Evolutionary conservation across 495 filamentous ascomycete species (phyloP).

Genomic region (Xylona heveae): DNA sequence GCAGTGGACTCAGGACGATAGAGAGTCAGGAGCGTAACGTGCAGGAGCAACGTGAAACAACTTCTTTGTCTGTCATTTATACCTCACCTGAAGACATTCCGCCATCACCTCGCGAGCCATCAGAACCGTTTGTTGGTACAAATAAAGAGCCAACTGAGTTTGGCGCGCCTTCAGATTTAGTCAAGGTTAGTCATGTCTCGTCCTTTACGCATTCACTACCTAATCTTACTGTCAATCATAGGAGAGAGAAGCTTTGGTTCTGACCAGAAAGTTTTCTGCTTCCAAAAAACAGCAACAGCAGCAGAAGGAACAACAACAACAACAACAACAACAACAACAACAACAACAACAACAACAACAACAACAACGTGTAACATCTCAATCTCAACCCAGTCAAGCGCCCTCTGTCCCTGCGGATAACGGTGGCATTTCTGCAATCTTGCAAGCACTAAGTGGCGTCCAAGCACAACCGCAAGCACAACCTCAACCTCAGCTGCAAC

Average conservation of each 20-base stretch:
- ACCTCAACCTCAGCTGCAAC: not conserved
- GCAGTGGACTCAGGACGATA: conserved; percentile 36
- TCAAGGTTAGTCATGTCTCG: conserved; percentile 20
- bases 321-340: conserved; percentile 15
- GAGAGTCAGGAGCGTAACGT: conserved; percentile 41
- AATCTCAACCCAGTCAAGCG: conserved; percentile 18
- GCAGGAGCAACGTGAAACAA: conserved; percentile 50
- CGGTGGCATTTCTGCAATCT: not conserved
- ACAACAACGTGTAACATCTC: conserved; percentile 8
- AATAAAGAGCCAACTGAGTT: conserved; percentile 20
- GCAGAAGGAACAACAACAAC: conserved; percentile 13
- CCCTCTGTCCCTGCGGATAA: conserved; percentile 2
- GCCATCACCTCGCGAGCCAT: conserved; percentile 51
- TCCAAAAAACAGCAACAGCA: conserved; percentile 19
- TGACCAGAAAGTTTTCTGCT: conserved; percentile 12
- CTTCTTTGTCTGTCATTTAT: conserved; percentile 72
- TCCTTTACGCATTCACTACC: not conserved
- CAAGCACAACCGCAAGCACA: not conserved
- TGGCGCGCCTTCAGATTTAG: conserved; percentile 23
- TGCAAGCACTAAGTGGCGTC: not conserved
- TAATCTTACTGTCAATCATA: conserved; percentile 8
- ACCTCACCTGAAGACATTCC: conserved; percentile 55
- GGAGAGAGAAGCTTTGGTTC: conserved; percentile 21
- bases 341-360: conserved; percentile 9
- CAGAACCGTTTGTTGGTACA: conserved; percentile 17